These are phyloP conservation scores for Spathaspora gorwiae DNA, from an alignment of 805 yeast species.

Conservation along the genomic window DNA sequence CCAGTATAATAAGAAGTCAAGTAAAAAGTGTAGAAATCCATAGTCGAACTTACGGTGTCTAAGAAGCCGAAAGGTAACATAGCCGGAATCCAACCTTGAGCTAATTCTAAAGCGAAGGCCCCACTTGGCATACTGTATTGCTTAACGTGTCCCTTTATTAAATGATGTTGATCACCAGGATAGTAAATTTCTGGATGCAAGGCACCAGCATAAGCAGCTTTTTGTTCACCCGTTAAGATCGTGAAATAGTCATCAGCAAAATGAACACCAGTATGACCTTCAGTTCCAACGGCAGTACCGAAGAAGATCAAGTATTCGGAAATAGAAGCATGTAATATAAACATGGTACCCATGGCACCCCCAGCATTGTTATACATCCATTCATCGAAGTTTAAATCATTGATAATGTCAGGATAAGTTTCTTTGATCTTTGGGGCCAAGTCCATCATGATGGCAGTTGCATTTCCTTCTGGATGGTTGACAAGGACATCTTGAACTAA, in stretches of 20 bases:
- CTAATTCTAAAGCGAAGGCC: conserved; percentile 86
- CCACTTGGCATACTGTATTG: conserved; percentile 85
- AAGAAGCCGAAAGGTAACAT: conserved; percentile 96
- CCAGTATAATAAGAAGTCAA: conserved; percentile 75
- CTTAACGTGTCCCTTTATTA: conserved; percentile 66
- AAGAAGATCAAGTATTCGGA: conserved; percentile 90
- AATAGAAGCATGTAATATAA: conserved; percentile 89
- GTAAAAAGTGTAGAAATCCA: conserved; percentile 66
- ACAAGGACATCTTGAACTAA: conserved; percentile 54
- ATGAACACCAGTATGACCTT: conserved; percentile 94
- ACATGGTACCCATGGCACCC: conserved; percentile 97
- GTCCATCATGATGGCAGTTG: conserved; percentile 59
- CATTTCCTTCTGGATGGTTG: conserved; percentile 51
- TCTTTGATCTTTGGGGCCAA: conserved; percentile 54
- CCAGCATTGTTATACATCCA: conserved; percentile 99
- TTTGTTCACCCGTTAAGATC: conserved; percentile 74
- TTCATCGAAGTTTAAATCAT: conserved; percentile 67
- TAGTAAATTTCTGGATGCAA: conserved; percentile 63
- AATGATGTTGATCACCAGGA: conserved; percentile 86
- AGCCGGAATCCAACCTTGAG: conserved; percentile 98
- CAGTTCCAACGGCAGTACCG: conserved; percentile 91
- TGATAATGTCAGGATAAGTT: conserved; percentile 71
- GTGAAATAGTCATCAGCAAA: conserved; percentile 98
- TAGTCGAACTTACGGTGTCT: conserved; percentile 72
- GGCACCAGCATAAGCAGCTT: conserved; percentile 64